Conservation (phyloP, 2,329 filamentous ascomycete species). For the Colletotrichum eremochloae region DNA sequence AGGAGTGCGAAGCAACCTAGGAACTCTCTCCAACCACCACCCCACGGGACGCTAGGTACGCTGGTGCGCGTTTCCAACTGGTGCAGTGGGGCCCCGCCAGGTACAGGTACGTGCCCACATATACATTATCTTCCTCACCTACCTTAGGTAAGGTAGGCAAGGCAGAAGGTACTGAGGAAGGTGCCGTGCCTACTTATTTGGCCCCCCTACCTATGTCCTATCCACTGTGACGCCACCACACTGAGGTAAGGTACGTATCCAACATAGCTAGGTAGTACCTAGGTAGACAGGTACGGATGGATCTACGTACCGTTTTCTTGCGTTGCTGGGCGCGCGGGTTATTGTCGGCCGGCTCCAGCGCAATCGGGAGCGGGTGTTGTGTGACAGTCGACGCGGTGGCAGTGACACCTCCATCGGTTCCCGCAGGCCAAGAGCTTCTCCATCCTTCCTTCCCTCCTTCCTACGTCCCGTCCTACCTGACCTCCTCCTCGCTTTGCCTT, state of each 20-base stretch:
- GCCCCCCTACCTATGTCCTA: background rate
- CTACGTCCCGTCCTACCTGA: background rate
- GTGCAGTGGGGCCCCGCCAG: constrained; percentile 25
- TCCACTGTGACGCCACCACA: background rate
- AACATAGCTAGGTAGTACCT: background rate
- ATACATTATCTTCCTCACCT: too few species aligned
- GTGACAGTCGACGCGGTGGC: background rate
- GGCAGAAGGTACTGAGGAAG: background rate
- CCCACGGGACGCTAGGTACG: constrained; percentile 28
- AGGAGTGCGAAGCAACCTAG: background rate
- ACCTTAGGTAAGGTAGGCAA: too few species aligned
- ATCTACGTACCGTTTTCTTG: constrained; percentile 10
- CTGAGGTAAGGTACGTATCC: constrained; percentile 2
- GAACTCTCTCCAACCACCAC: constrained; percentile 29
- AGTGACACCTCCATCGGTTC: constrained; percentile 20
- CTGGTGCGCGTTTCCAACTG: constrained; percentile 36
- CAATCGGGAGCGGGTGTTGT: constrained; percentile 7
- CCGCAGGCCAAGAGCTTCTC: constrained; percentile 38
- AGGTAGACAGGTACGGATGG: too few species aligned
- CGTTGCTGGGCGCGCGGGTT: constrained; percentile 36
- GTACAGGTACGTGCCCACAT: background rate
- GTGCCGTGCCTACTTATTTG: background rate
- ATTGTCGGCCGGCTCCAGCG: constrained; percentile 34
- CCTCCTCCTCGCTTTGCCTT: background rate
- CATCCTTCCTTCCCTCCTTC: background rate